Evolutionary conservation across 768 basidiomycete genomes (phyloP), one percentile per base, ranked within the genome.

Genomic region (Favolaschia claudopus): DNA sequence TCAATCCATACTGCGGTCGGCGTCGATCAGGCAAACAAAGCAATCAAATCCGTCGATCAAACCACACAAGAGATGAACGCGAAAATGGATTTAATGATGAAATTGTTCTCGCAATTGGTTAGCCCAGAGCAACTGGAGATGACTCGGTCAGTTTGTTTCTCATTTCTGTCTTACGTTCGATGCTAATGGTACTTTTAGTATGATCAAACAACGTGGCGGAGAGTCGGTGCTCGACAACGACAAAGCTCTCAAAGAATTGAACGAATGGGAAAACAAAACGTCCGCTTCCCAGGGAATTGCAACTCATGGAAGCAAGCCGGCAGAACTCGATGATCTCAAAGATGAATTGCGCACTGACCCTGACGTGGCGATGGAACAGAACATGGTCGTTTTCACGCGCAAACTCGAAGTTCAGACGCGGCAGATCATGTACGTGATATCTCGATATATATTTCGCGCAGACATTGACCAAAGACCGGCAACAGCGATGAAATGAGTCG

Each of bases 381-480:
- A 76, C 53, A 58, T 72, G 53, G 53, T 55, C 10, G 37, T 64
- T 2, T 78, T 77, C 47, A 60, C 67, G 10, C 68, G 70, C 13
- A 77, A 77, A 51, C 70, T 76, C 46, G 69, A 65, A 25, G 58
- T 76, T 27, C 74, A 74, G 53, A 62, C 68, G 45, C 67, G 67
- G 22, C 72, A 72, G 50, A 51, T 75, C 22, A 47, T 62, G 38
- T 67, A 25, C 24, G 62, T 43, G 7, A 15, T 15, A 2, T 44
- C 27, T 33, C n/a, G n/a, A n/a, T 29, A 2, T 14, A 6, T 24
- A 24, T 24, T 15, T 14, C 20, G 20, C 8, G 12, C 32, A 33
- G 10, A 17, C 31, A 4, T 19, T 29, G n/a, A n/a, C n/a, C n/a
- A n/a, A n/a, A 36, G 28, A 39, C n/a, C 3, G 32, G 20, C 15